phyloP scores from a whole-genome alignment of 2,329 filamentous ascomycete species.

The Whalleya microplaca region DNA sequence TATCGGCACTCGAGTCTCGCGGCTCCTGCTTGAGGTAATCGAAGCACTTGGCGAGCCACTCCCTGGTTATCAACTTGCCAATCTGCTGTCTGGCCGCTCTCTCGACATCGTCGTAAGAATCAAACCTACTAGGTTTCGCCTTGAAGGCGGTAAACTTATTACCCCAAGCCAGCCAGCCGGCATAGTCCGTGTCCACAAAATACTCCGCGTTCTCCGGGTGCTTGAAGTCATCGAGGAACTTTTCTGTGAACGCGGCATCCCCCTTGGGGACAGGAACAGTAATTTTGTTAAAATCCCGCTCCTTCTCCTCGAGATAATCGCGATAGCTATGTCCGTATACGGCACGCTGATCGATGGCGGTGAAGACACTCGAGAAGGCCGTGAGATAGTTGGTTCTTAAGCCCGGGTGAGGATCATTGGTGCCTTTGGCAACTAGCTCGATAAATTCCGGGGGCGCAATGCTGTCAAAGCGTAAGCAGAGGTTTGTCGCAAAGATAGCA shows the following conservation, averaged over 20 bases:
- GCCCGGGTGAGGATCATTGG: constrained; percentile 88
- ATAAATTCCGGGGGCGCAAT: constrained; percentile 83
- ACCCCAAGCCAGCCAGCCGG: constrained; percentile 96
- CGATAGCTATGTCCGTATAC: constrained; percentile 85
- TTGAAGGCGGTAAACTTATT: constrained; percentile 82
- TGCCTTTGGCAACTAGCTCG: constrained; percentile 78
- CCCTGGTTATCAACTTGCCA: constrained; percentile 75
- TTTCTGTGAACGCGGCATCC: constrained; percentile 76
- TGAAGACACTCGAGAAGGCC: constrained; percentile 76
- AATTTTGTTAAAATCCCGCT: constrained; percentile 77
- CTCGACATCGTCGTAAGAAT: constrained; percentile 80
- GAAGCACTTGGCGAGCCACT: constrained; percentile 89
- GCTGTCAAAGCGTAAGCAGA: constrained; percentile 89
- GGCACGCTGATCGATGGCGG: constrained; percentile 84
- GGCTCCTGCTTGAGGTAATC: constrained; percentile 96
- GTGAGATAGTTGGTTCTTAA: constrained; percentile 81
- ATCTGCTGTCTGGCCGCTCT: constrained; percentile 75
- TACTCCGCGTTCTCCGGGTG: constrained; percentile 76
- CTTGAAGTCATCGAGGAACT: constrained; percentile 78
- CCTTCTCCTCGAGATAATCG: constrained; percentile 82
- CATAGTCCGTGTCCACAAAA: constrained; percentile 88
- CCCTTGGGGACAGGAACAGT: constrained; percentile 73
- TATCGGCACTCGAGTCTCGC: constrained; percentile 76
- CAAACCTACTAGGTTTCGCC: constrained; percentile 70
- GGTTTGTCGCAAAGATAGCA: constrained; percentile 85